Conservation (phyloP, 441 rosid genomes). For the Capsella rubella region DNA sequence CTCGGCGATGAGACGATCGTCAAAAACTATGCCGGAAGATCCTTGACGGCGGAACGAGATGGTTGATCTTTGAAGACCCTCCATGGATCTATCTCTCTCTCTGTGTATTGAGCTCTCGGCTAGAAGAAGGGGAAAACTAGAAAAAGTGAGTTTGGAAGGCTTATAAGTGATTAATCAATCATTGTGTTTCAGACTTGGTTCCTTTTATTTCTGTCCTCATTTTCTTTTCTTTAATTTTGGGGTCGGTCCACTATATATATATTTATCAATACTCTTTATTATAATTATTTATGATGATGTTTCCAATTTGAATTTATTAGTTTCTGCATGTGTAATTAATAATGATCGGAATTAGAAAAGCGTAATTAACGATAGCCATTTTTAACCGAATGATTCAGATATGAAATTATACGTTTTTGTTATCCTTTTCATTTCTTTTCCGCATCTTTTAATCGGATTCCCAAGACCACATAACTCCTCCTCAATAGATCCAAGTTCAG, state of each 20-base stretch:
- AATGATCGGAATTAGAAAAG: neutral
- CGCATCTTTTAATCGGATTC: neutral
- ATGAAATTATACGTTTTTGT: neutral
- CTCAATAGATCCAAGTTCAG: neutral
- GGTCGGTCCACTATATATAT: conserved; percentile 32
- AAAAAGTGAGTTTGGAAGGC: conserved; percentile 41
- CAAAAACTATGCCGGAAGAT: conserved; percentile 73
- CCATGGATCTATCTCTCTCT: conserved; percentile 40
- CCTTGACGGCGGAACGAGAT: conserved; percentile 72
- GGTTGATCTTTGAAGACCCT: conserved; percentile 64
- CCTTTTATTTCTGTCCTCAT: conserved; percentile 50
- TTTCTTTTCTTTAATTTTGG: conserved; percentile 49
- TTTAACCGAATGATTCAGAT: neutral
- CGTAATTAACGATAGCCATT: neutral
- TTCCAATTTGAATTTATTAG: neutral
- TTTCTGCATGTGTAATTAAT: neutral
- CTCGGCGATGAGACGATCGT: conserved; percentile 70
- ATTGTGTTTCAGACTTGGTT: conserved; percentile 38
- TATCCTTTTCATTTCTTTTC: neutral
- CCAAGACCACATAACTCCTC: neutral
- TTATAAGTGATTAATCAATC: conserved; percentile 43
- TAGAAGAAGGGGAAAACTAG: conserved; percentile 51
- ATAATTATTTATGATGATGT: conserved; percentile 11
- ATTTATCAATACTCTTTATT: neutral
- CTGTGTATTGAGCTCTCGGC: conserved; percentile 12